These are phyloP conservation scores for Monosporozyma siamensis DNA, from an alignment of 805 yeast genomes.

Conservation along the genomic window DNA sequence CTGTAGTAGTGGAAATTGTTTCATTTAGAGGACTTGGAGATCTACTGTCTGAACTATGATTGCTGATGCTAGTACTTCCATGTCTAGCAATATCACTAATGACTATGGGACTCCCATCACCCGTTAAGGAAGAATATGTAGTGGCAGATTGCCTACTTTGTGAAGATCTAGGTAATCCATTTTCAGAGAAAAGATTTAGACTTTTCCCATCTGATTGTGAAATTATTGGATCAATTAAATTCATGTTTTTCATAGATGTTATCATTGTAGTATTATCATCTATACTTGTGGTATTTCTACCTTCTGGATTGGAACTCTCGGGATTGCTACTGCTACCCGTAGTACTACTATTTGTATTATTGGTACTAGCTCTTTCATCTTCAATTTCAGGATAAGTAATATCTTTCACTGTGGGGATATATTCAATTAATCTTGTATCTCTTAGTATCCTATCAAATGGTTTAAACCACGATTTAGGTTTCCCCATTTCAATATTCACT, in stretches of 20 bases:
- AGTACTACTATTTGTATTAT: no score
- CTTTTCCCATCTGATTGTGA: neutral
- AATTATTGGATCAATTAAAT: neutral
- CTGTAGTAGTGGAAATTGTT: no score
- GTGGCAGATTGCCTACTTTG: neutral
- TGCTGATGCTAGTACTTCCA: neutral
- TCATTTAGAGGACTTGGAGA: no score
- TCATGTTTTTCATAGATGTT: neutral
- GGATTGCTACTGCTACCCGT: neutral
- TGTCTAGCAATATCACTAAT: neutral
- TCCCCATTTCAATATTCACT: constrained; percentile 23
- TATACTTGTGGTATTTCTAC: neutral
- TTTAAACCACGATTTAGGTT: constrained; percentile 22
- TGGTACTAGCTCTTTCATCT: constrained; percentile 2
- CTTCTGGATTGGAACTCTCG: neutral
- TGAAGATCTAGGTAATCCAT: neutral
- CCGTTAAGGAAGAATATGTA: neutral
- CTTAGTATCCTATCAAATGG: constrained; percentile 22
- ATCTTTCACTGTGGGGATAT: constrained; percentile 20
- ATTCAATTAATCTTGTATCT: constrained; percentile 17
- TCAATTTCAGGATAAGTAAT: constrained; percentile 10
- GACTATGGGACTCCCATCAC: neutral
- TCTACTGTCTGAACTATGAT: neutral
- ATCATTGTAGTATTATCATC: neutral
- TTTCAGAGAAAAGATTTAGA: neutral